Percentiles rank a stretch among this genome's conserved stretches.
Evolutionary conservation across 2,329 filamentous ascomycete species (phyloP).

Genomic region (Cercospora zeina): DNA sequence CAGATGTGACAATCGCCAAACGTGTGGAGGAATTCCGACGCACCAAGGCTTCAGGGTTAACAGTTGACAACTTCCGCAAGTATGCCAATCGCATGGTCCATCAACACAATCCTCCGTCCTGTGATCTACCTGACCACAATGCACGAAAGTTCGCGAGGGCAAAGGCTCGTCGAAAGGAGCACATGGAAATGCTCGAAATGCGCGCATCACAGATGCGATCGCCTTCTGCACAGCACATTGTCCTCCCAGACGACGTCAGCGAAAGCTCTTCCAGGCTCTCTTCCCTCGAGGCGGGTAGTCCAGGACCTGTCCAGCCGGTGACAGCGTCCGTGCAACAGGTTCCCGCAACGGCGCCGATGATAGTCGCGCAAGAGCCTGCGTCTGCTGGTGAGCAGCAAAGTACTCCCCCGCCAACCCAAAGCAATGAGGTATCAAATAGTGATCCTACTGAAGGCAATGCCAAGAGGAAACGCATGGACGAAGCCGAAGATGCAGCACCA

Average conservation of each 20-base stretch:
- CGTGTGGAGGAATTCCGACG: conserved; percentile 88
- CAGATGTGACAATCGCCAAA: conserved; percentile 87
- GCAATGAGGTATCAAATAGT: background rate
- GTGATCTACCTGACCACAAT: conserved; percentile 65
- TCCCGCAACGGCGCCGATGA: conserved; percentile 17
- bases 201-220: conserved; percentile 21
- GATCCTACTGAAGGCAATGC: background rate
- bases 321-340: conserved; percentile 11
- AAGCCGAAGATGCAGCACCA: conserved; percentile 21
- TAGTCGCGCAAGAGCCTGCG: background rate
- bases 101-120: conserved; percentile 77
- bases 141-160: conserved; percentile 40
- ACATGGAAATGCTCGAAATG: conserved; percentile 21
- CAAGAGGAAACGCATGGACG: conserved; percentile 26
- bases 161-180: conserved; percentile 36
- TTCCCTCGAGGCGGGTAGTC: conserved; percentile 25
- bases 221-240: conserved; percentile 11
- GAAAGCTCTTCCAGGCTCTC: conserved; percentile 29
- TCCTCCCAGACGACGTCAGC: conserved; percentile 28
- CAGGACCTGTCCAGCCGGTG: conserved; percentile 4
- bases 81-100: conserved; percentile 68
- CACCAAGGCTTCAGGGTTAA: conserved; percentile 80
- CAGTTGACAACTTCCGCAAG: conserved; percentile 80
- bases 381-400: background rate
- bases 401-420: conserved; percentile 20